Evolutionary conservation across 345 rosid species (phyloP).

Genomic region (Populus alba): DNA sequence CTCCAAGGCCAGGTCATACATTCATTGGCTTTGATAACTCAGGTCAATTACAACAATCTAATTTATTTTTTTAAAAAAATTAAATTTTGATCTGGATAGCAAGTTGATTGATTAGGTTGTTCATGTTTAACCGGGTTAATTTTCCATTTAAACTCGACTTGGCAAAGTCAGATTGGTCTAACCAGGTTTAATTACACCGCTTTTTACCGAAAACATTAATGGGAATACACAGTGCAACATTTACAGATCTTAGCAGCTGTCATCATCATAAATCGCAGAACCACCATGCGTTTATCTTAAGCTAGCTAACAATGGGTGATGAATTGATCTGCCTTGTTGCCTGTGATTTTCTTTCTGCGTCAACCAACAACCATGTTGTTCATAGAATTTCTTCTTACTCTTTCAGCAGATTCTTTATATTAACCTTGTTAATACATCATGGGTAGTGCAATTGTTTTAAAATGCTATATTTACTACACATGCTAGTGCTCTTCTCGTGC

Average conservation of each 20-base stretch:
- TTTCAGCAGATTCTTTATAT: no score
- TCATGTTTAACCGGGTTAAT: no score
- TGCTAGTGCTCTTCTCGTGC: background rate
- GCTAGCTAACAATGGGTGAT: background rate
- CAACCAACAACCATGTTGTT: background rate
- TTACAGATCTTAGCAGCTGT: background rate
- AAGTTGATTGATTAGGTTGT: no score
- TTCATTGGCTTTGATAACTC: no score
- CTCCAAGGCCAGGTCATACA: no score
- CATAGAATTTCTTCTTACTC: background rate
- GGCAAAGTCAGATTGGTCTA: no score
- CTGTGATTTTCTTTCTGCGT: background rate
- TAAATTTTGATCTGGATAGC: no score
- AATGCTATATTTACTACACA: background rate
- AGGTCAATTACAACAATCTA: no score
- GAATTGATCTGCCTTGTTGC: background rate
- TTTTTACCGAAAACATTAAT: background rate
- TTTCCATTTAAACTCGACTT: no score
- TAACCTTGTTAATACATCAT: background rate
- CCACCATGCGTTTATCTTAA: background rate
- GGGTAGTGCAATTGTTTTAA: background rate
- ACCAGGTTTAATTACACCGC: no score
- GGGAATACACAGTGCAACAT: background rate
- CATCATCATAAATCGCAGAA: background rate
- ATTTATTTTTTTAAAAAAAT: no score